phyloP scores from a whole-genome alignment of 495 filamentous ascomycete species.

The Penicillium chermesinum region DNA sequence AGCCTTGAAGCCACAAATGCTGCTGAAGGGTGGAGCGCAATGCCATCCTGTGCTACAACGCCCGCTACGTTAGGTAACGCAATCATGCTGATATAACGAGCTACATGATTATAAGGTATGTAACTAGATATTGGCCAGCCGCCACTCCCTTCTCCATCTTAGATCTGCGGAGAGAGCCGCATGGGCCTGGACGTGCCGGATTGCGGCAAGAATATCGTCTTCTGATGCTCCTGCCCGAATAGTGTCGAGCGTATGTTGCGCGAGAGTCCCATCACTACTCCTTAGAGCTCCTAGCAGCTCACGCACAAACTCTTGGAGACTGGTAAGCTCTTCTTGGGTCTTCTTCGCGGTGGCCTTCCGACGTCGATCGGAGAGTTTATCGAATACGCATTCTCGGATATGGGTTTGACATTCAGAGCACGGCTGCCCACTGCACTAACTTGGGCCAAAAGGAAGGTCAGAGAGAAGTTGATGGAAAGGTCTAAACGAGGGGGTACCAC shows the following conservation, averaged over 20 bases:
- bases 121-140: too few species aligned
- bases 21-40: too few species aligned
- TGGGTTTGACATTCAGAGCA: conserved; percentile 37
- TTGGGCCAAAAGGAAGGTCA: conserved; percentile 8
- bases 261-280: conserved; percentile 7
- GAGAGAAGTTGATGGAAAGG: conserved; percentile 1
- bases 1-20: too few species aligned
- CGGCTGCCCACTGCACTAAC: conserved; percentile 27
- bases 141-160: not conserved
- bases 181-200: conserved; percentile 1
- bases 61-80: too few species aligned
- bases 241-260: conserved; percentile 22
- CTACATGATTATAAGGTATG: too few species aligned
- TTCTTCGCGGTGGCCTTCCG: conserved; percentile 34
- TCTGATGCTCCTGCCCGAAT: conserved; percentile 23
- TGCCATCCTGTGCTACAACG: too few species aligned
- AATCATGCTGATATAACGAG: too few species aligned
- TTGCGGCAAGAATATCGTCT: conserved; percentile 14
- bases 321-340: conserved; percentile 28
- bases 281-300: conserved; percentile 27
- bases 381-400: conserved; percentile 33
- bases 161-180: not conserved
- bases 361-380: conserved; percentile 36
- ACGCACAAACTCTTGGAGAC: conserved; percentile 25
- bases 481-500: not conserved